phyloP scores from a whole-genome alignment of 2,329 filamentous ascomycete genomes.

The Dactylonectria estremocensis region DNA sequence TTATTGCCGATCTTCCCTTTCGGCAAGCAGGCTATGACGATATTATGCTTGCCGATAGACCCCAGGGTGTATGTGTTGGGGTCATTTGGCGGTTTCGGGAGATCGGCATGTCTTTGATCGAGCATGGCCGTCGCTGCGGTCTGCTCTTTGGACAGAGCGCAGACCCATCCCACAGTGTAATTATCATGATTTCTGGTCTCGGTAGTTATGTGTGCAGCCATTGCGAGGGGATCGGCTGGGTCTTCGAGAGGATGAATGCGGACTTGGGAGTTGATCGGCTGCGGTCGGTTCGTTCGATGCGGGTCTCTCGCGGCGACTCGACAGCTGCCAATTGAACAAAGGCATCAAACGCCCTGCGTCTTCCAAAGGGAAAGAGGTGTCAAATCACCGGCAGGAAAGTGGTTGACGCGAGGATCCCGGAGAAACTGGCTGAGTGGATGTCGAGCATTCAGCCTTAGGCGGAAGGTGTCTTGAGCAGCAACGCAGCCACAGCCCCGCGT shows the following conservation, averaged over 20 bases:
- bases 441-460: background rate
- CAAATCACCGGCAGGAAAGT: no score
- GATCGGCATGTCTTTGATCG: background rate
- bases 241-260: no score
- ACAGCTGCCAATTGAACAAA: no score
- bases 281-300: no score
- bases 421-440: no score
- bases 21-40: background rate
- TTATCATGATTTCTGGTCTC: background rate
- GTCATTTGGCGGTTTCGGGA: conserved; percentile 4
- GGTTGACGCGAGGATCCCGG: no score
- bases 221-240: no score
- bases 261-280: no score
- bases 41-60: background rate
- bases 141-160: conserved; percentile 26
- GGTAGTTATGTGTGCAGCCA: no score
- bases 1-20: background rate
- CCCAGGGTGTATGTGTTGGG: conserved; percentile 25
- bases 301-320: no score
- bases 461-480: conserved; percentile 1
- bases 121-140: conserved; percentile 27
- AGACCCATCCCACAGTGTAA: conserved; percentile 31
- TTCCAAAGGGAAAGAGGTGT: no score
- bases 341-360: no score
- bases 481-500: background rate